Conservation (phyloP, 2,329 filamentous ascomycete species). For the Thelonectria discophora region DNA sequence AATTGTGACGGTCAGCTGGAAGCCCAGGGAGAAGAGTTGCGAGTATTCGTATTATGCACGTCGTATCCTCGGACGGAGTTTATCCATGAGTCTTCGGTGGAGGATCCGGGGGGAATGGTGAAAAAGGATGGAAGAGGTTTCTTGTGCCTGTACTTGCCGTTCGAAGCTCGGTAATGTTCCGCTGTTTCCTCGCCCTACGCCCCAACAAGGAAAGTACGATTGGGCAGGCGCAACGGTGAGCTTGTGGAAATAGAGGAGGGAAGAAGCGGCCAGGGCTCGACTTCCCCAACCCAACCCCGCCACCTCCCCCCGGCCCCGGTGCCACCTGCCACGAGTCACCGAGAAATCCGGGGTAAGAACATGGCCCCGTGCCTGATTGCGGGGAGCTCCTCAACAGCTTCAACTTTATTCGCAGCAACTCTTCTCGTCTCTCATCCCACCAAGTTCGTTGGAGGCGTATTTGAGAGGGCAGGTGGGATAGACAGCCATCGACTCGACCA, state of each 20-base stretch:
- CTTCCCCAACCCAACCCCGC: slow-evolving; percentile 3
- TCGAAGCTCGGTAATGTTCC: neutral
- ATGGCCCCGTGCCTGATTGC: slow-evolving; percentile 4
- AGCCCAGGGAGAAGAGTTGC: no score
- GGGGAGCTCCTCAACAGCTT: neutral
- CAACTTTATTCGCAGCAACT: neutral
- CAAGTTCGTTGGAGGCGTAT: neutral
- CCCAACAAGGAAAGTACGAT: neutral
- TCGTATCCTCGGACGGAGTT: neutral
- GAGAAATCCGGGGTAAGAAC: slow-evolving; percentile 12
- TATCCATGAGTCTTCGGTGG: neutral
- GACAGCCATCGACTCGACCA: neutral
- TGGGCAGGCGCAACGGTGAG: slow-evolving; percentile 7
- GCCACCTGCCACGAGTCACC: slow-evolving; percentile 8
- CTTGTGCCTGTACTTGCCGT: neutral
- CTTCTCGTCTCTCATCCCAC: neutral
- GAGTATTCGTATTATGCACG: neutral
- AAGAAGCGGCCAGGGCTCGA: neutral
- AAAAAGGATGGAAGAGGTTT: neutral
- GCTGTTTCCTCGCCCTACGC: neutral
- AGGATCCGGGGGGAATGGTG: neutral
- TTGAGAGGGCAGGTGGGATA: neutral
- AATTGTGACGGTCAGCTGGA: neutral
- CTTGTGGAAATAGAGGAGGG: neutral
- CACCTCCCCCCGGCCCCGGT: neutral